Conservation (phyloP, 2,329 filamentous ascomycete species). For the Bimuria novae-zelandiae region DNA sequence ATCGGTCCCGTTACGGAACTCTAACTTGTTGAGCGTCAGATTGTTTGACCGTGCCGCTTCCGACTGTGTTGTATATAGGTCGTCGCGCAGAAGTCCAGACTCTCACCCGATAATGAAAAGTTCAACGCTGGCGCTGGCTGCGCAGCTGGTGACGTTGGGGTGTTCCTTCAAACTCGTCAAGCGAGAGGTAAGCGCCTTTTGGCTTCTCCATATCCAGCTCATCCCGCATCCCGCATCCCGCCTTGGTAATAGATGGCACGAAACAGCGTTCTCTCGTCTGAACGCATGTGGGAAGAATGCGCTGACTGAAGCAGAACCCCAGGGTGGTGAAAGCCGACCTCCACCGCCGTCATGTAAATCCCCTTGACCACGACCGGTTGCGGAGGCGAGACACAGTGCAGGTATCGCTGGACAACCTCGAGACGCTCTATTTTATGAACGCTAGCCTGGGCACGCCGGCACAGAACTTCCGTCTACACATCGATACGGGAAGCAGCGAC, state of each 20-base stretch:
- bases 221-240: slow-evolving; percentile 13
- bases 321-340: slow-evolving; percentile 57
- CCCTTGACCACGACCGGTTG: slow-evolving; percentile 52
- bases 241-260: slow-evolving; percentile 4
- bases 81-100: slow-evolving; percentile 4
- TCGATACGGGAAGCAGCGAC: slow-evolving; percentile 68
- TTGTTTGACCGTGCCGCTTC: slow-evolving; percentile 5
- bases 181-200: slow-evolving; percentile 41
- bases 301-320: slow-evolving; percentile 43
- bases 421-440: slow-evolving; percentile 64
- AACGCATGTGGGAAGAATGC: neutral
- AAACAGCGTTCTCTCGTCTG: neutral
- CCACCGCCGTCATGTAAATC: slow-evolving; percentile 55
- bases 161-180: slow-evolving; percentile 35
- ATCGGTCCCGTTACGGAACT: slow-evolving; percentile 1
- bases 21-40: slow-evolving; percentile 22
- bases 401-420: slow-evolving; percentile 60
- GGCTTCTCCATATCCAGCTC: slow-evolving; percentile 22
- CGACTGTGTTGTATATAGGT: slow-evolving; percentile 16
- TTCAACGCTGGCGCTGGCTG: slow-evolving; percentile 31
- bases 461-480: slow-evolving; percentile 60
- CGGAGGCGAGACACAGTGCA: slow-evolving; percentile 52
- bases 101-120: slow-evolving; percentile 34
- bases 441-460: slow-evolving; percentile 61
- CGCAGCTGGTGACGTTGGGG: slow-evolving; percentile 35